These are phyloP conservation scores for Phytophthora meadii DNA, from an alignment of 352 stramenopile genomes.

Conservation along the genomic window DNA sequence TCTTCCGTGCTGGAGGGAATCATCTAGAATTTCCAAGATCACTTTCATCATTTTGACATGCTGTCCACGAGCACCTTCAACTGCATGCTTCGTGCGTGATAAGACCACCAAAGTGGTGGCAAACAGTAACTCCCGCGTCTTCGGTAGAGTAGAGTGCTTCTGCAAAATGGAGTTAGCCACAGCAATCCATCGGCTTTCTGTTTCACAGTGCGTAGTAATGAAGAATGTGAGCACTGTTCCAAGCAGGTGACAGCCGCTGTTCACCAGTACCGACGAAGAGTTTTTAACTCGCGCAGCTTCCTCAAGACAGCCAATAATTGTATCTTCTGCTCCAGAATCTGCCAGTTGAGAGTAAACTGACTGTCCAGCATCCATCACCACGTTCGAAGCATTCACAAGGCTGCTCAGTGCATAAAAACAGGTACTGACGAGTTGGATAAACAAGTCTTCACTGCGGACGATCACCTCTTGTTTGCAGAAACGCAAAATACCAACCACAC, in stretches of 20 bases:
- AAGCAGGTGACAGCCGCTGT: constrained; percentile 28
- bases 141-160: constrained; percentile 9
- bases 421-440: constrained; percentile 38
- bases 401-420: constrained; percentile 39
- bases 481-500: constrained; percentile 30
- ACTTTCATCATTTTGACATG: constrained; percentile 34
- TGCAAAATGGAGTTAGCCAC: constrained; percentile 26
- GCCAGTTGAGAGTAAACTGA: constrained; percentile 20
- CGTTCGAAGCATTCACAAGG: constrained; percentile 21
- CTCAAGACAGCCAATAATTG: constrained; percentile 33
- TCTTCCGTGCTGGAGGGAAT: constrained; percentile 23
- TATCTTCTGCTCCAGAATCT: constrained; percentile 22
- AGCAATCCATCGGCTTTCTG: constrained; percentile 28
- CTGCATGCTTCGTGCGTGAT: constrained; percentile 11
- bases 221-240: constrained; percentile 16
- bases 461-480: constrained; percentile 35
- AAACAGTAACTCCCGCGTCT: constrained; percentile 19
- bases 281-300: constrained; percentile 20
- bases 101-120: constrained; percentile 22
- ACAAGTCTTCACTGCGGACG: constrained; percentile 24
- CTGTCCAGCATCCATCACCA: constrained; percentile 1
- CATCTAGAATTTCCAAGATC: constrained; percentile 18
- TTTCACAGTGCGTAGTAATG: constrained; percentile 12
- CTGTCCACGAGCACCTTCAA: constrained; percentile 6
- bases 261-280: constrained; percentile 8